These are phyloP conservation scores for Austroboletus rostrupii DNA, from an alignment of 1,284 basidiomycete species.

Conservation along the genomic window DNA sequence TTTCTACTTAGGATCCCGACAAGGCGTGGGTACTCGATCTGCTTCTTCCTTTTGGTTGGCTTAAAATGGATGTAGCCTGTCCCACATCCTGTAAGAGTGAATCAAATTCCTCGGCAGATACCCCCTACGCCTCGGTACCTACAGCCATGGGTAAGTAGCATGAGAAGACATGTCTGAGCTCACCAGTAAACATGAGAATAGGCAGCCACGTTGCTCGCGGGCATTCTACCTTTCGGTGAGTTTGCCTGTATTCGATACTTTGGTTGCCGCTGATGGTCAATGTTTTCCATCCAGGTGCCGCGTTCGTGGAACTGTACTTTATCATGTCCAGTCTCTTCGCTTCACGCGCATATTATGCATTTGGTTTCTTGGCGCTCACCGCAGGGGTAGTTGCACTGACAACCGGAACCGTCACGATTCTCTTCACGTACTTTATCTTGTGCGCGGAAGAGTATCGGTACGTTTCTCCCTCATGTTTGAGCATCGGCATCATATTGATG, in stretches of 20 bases:
- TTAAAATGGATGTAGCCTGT: conserved; percentile 48
- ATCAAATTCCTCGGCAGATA: conserved; percentile 90
- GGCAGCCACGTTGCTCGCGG: conserved; percentile 78
- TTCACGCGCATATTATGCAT: conserved; percentile 91
- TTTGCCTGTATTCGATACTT: background rate
- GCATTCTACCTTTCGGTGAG: conserved; percentile 88
- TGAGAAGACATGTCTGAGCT: conserved; percentile 2
- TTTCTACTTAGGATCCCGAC: conserved; percentile 78
- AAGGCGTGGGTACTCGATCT: conserved; percentile 60
- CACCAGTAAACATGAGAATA: conserved; percentile 31
- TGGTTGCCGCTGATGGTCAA: conserved; percentile 6
- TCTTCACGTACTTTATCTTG: conserved; percentile 90
- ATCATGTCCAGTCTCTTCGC: conserved; percentile 92
- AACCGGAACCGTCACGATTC: conserved; percentile 85
- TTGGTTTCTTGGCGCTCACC: conserved; percentile 92
- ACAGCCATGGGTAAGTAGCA: conserved; percentile 59
- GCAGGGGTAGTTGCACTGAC: conserved; percentile 83
- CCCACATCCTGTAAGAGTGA: conserved; percentile 81
- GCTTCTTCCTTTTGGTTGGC: background rate
- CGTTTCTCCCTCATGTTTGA: conserved; percentile 13
- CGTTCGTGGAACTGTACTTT: conserved; percentile 95
- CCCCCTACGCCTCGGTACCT: conserved; percentile 84
- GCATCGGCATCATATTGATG: conserved; percentile 3
- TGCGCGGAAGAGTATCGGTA: conserved; percentile 95
- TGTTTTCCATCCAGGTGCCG: conserved; percentile 59